phyloP scores from a whole-genome alignment of 805 yeast species.

The Pichia kluyveri region DNA sequence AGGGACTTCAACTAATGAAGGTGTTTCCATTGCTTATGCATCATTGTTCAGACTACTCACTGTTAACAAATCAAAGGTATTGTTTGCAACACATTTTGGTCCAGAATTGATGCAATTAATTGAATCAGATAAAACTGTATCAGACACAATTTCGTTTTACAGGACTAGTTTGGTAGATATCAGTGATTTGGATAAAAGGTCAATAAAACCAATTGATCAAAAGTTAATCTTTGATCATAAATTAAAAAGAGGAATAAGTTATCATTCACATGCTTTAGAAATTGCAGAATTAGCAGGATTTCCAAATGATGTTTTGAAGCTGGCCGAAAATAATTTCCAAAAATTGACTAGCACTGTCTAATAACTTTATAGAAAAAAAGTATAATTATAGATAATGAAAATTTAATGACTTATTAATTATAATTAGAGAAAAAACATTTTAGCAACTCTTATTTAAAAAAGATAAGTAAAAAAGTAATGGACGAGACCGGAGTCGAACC shows the following conservation, averaged over 20 bases:
- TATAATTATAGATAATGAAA: neutral
- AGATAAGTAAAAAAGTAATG: no score
- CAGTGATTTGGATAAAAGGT: constrained; percentile 1
- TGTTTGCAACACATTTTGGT: constrained; percentile 90
- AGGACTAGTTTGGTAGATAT: constrained; percentile 17
- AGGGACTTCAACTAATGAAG: constrained; percentile 82
- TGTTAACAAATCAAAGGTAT: constrained; percentile 53
- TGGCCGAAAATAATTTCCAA: constrained; percentile 35
- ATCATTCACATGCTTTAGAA: constrained; percentile 64
- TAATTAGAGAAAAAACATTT: no score
- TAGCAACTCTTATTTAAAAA: no score
- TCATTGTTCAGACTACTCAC: constrained; percentile 48
- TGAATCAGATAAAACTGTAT: constrained; percentile 19
- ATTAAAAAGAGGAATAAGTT: constrained; percentile 58
- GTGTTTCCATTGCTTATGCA: constrained; percentile 78
- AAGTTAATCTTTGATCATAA: constrained; percentile 43
- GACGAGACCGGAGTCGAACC: constrained; percentile 77
- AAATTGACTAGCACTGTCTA: constrained; percentile 1
- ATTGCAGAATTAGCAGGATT: constrained; percentile 77
- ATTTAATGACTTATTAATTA: no score
- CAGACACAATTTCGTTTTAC: constrained; percentile 17
- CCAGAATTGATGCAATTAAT: constrained; percentile 39
- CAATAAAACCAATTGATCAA: constrained; percentile 15
- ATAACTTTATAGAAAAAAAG: neutral
- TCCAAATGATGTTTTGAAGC: constrained; percentile 47